These are phyloP conservation scores for Leccinum aurantiacum DNA, from an alignment of 768 basidiomycete genomes.

Conservation along the genomic window DNA sequence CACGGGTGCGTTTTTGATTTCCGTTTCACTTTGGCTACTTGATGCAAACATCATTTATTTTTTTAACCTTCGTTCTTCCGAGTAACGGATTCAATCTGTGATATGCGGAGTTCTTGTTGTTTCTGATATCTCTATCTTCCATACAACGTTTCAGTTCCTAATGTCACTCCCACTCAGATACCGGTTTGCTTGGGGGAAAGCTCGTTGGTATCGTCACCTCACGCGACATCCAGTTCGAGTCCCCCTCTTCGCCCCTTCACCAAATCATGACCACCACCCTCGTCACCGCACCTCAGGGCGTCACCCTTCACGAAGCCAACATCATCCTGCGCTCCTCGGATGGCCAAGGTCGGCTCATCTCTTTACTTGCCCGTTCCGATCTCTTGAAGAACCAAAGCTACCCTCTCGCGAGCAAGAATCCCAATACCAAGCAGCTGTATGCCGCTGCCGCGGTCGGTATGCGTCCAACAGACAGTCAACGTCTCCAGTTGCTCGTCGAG, in stretches of 20 bases:
- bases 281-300: conserved; percentile 83
- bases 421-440: conserved; percentile 90
- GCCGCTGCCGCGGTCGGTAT: conserved; percentile 96
- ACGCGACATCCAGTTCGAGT: conserved; percentile 93
- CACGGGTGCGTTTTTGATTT: conserved; percentile 68
- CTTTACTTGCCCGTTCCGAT: conserved; percentile 94
- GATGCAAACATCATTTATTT: conserved; percentile 51
- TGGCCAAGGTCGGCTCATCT: conserved; percentile 59
- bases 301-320: conserved; percentile 91
- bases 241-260: conserved; percentile 59
- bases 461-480: conserved; percentile 81
- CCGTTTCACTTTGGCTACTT: conserved; percentile 10
- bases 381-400: conserved; percentile 96
- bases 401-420: conserved; percentile 91
- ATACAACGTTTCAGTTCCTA: conserved; percentile 15
- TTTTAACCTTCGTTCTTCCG: conserved; percentile 90
- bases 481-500: conserved; percentile 82
- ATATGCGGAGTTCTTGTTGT: conserved; percentile 56
- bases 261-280: conserved; percentile 89
- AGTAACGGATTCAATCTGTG: conserved; percentile 69
- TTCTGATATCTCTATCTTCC: conserved; percentile 17
- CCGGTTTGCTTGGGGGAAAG: conserved; percentile 83
- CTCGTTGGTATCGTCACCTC: conserved; percentile 96
- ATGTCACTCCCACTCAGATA: conserved; percentile 53
- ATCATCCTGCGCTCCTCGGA: conserved; percentile 89